phyloP scores from a whole-genome alignment of 163 green algal species.

The Scenedesmus sp. region DNA sequence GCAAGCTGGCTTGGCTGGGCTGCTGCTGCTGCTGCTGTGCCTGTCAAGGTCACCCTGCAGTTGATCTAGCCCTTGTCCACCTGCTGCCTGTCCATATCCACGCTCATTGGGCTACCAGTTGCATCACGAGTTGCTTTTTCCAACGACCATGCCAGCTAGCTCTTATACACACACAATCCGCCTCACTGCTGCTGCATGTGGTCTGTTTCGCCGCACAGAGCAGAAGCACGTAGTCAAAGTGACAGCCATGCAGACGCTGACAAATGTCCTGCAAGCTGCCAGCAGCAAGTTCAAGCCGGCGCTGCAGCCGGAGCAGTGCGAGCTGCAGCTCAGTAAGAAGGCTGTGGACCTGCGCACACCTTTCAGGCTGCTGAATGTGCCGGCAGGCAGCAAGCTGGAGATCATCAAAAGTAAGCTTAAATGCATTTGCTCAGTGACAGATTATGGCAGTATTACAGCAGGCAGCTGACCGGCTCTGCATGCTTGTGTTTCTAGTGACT shows the following conservation, averaged over 20 bases:
- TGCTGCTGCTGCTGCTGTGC: background rate
- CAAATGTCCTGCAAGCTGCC: constrained; percentile 10
- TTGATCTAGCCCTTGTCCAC: background rate
- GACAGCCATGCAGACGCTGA: constrained; percentile 41
- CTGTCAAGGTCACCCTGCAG: background rate
- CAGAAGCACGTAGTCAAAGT: constrained; percentile 51
- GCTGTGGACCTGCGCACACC: constrained; percentile 45
- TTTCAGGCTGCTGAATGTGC: constrained; percentile 54
- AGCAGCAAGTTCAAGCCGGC: constrained; percentile 47
- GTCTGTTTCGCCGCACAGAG: constrained; percentile 10
- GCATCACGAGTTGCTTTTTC: background rate
- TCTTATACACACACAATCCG: background rate
- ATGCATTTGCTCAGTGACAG: background rate
- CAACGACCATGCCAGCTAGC: background rate
- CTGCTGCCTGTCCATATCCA: background rate
- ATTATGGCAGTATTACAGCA: background rate
- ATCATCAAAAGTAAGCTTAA: constrained; percentile 26
- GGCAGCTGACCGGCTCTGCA: too few relatives aligned
- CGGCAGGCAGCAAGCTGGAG: constrained; percentile 44
- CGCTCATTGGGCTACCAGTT: background rate
- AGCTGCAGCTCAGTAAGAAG: constrained; percentile 33
- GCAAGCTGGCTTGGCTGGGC: too few relatives aligned
- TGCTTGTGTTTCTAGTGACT: too few relatives aligned
- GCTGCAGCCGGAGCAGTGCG: background rate
- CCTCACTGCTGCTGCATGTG: background rate